phyloP scores from a whole-genome alignment of 202 grass and related monocot genomes.

The Schoenoplectus triqueter region DNA sequence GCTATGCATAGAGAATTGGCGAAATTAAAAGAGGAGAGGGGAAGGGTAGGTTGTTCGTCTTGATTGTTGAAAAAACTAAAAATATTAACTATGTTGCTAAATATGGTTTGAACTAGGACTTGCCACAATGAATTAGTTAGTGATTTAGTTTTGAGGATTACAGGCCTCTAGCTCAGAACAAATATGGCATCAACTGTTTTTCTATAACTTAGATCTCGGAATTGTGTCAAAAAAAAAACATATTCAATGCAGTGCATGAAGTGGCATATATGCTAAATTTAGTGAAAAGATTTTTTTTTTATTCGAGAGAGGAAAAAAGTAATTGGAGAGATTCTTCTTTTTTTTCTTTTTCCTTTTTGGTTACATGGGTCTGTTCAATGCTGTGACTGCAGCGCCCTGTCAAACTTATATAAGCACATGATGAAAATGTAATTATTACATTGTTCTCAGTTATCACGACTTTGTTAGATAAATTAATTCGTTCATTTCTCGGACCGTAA shows the following conservation, averaged over 20 bases:
- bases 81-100: constrained; percentile 10
- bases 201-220: neutral
- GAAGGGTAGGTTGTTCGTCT: neutral
- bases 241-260: neutral
- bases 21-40: constrained; percentile 3
- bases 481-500: neutral
- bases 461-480: neutral
- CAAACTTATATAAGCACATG: neutral
- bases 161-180: neutral
- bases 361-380: neutral
- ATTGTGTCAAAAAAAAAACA: too few relatives aligned
- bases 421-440: neutral
- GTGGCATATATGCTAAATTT: constrained; percentile 25
- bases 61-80: constrained; percentile 5
- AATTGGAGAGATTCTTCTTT: neutral
- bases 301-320: neutral
- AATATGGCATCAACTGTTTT: neutral
- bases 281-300: neutral
- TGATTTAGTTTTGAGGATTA: constrained; percentile 17
- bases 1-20: neutral
- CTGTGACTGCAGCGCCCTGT: neutral
- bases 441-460: neutral
- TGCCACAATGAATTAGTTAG: neutral
- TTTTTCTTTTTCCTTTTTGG: neutral
- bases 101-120: neutral